A percentile compares a stretch with the other conserved stretches of the same genome.
Conservation (phyloP, 2,329 filamentous ascomycete species). For the Aureobasidium sp. region DNA sequence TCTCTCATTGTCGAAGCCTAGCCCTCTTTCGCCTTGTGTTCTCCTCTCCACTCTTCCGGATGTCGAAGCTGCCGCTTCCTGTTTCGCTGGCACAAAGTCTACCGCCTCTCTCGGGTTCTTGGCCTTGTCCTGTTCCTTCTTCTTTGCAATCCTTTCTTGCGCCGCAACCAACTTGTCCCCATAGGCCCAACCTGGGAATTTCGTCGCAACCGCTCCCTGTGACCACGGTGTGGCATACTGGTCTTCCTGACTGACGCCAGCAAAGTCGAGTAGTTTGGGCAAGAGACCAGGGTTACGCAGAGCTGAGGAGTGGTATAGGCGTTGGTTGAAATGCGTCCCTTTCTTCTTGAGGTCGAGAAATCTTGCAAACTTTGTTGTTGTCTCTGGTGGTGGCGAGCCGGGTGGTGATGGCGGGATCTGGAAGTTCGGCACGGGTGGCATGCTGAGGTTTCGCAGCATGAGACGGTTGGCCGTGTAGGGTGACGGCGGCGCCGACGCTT, state of each 20-base stretch:
- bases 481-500: constrained; percentile 33
- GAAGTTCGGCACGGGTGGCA: constrained; percentile 63
- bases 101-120: background rate
- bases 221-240: constrained; percentile 57
- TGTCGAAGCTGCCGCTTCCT: background rate
- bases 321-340: constrained; percentile 69
- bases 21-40: constrained; percentile 6
- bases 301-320: constrained; percentile 56
- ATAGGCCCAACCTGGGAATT: constrained; percentile 12
- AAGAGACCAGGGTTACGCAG: constrained; percentile 64
- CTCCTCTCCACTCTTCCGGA: constrained; percentile 8
- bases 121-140: constrained; percentile 9
- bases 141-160: constrained; percentile 12
- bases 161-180: constrained; percentile 10
- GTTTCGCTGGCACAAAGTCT: constrained; percentile 10
- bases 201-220: constrained; percentile 21
- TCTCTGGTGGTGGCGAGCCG: constrained; percentile 35
- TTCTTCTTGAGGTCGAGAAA: constrained; percentile 71
- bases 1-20: constrained; percentile 12
- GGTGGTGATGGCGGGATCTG: constrained; percentile 67
- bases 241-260: constrained; percentile 44
- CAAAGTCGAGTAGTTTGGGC: constrained; percentile 64
- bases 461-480: constrained; percentile 60
- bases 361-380: constrained; percentile 53
- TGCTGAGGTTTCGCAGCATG: constrained; percentile 60